Evolutionary conservation across 192 early-diverging fungal genomes (phyloP), one percentile per base, ranked within the genome.

Genomic region (Umbelopsis sp.): DNA sequence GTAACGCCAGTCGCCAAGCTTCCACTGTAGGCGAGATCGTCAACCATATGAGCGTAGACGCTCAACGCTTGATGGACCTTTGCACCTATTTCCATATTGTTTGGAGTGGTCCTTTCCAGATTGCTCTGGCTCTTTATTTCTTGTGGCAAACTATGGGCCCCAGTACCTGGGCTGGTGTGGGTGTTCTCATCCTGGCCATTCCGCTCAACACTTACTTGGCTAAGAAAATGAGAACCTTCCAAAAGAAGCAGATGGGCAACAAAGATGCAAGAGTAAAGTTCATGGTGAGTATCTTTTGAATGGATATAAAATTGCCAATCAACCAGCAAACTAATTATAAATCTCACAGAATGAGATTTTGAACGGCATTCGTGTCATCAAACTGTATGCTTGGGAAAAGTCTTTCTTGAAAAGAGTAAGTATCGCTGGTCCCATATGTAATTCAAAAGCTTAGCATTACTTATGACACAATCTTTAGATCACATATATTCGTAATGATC

Each of bases 321-420:
- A 41, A 41, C 0, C 10, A 41, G 5, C 1, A 10, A 0, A 6
- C 37, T 41, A 41, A 41, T 10, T 6, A 41, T 49, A 27, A 22
- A n/a, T 33, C 41, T 22, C 3, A 78, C 25, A 78, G 77, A 87
- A 96, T 77, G 97, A 98, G 81, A 74, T 93, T 12, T 74, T 98
- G 71, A 91, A 90, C 58, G 97, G 94, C 45, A 95, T 96, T 70
- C 93, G 92, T 69, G 93, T 98, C 20, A 96, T 98, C 84, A 98
- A 97, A 74, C 82, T 98, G 33, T 98, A 97, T 74, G 95, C 97
- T 25, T 98, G 94, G 94, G 95, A 95, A 76, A 77, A 78, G 0
- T 83, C 91, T 25, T 96, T 97, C 70, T 74, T 92, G 65, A 80
- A 93, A 73, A 88, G 85, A 74, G 85, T 92, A 47, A 66, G 75